Percentiles rank a stretch among this genome's conserved stretches.
phyloP scores from a whole-genome alignment of 2,329 filamentous ascomycete genomes.

The Clonostachys solani region DNA sequence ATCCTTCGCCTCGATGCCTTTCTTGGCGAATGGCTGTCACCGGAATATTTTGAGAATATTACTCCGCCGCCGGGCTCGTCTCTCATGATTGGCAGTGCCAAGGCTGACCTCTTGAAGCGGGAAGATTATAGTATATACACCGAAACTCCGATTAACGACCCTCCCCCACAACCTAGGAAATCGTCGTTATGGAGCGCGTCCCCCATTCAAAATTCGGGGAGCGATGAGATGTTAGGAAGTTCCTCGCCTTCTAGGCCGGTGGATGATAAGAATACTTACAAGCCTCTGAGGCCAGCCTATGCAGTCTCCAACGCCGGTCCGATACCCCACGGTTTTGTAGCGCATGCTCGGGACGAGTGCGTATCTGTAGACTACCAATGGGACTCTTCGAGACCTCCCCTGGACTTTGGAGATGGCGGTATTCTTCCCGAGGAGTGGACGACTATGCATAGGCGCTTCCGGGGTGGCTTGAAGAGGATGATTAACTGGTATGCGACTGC shows the following conservation, averaged over 20 bases:
- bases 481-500: constrained; percentile 74
- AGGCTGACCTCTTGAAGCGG: constrained; percentile 76
- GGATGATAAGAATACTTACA: constrained; percentile 49
- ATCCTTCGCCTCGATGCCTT: constrained; percentile 84
- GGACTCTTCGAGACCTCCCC: constrained; percentile 80
- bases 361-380: constrained; percentile 88
- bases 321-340: constrained; percentile 84
- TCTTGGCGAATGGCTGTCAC: constrained; percentile 91
- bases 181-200: constrained; percentile 26
- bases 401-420: constrained; percentile 85
- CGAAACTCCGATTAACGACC: constrained; percentile 9
- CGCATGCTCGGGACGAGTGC: constrained; percentile 85
- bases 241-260: constrained; percentile 1
- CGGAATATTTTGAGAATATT: constrained; percentile 90
- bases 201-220: constrained; percentile 6
- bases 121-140: constrained; percentile 60
- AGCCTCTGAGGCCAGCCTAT: constrained; percentile 75
- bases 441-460: constrained; percentile 87
- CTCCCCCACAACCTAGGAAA: constrained; percentile 10
- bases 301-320: constrained; percentile 75
- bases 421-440: constrained; percentile 93
- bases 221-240: constrained; percentile 4
- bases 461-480: constrained; percentile 72
- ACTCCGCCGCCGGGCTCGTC: constrained; percentile 81
- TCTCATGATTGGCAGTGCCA: constrained; percentile 85